These are phyloP conservation scores for Populus simonii DNA, from an alignment of 345 rosid species.

Conservation along the genomic window DNA sequence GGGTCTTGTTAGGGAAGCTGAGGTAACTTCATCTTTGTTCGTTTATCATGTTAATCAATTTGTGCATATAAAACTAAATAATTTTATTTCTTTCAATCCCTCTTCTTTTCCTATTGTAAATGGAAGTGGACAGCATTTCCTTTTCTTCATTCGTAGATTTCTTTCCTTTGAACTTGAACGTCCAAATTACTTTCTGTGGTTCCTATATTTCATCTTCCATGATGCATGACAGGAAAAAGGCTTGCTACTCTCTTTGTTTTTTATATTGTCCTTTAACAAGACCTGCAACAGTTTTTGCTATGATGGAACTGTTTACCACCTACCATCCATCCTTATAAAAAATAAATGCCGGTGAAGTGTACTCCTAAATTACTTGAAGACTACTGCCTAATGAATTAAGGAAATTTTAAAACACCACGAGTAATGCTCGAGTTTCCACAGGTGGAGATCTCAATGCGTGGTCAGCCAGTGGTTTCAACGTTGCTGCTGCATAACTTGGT, in stretches of 20 bases:
- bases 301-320: not conserved
- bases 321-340: not conserved
- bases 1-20: conserved; percentile 36
- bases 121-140: not conserved
- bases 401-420: not conserved
- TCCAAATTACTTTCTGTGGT: not conserved
- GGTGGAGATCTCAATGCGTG: conserved; percentile 49
- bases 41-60: not conserved
- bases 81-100: not conserved
- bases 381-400: not conserved
- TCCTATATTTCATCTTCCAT: not conserved
- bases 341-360: not conserved
- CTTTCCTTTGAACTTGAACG: not conserved
- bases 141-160: not conserved
- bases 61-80: not conserved
- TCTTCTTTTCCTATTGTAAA: not conserved
- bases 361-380: not conserved
- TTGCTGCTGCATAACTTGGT: conserved; percentile 28
- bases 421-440: conserved; percentile 12
- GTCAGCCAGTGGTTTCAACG: conserved; percentile 39
- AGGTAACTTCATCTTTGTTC: conserved; percentile 29
- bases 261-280: not conserved
- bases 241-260: not conserved
- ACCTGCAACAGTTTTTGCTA: not conserved
- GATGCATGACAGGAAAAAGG: not conserved